phyloP scores from a whole-genome alignment of 2,329 filamentous ascomycete species.

The Ascomycota sp. region DNA sequence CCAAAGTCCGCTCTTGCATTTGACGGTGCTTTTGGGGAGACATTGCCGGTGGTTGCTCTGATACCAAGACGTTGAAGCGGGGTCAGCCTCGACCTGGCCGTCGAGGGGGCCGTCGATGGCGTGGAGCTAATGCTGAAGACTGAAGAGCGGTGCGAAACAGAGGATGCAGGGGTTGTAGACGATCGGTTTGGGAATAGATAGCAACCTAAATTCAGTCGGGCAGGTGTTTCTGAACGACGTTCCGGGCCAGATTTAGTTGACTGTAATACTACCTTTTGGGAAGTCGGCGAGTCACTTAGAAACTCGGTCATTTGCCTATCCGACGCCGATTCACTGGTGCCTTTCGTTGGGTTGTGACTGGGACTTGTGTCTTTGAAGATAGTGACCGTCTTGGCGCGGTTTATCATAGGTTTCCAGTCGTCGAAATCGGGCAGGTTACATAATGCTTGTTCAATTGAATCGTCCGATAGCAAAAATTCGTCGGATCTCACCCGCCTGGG shows the following conservation, averaged over 20 bases:
- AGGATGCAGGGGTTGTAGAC: conserved; percentile 14
- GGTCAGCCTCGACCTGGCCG: conserved; percentile 23
- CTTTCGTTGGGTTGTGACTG: conserved; percentile 2
- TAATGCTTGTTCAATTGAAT: conserved; percentile 35
- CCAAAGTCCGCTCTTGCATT: conserved; percentile 8
- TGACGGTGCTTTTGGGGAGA: conserved; percentile 9
- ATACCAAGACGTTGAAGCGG: conserved; percentile 33
- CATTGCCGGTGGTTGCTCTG: conserved; percentile 15
- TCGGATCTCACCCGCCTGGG: conserved; percentile 16
- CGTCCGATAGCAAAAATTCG: conserved; percentile 30
- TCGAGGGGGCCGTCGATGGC: conserved; percentile 21
- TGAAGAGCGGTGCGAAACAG: conserved; percentile 13
- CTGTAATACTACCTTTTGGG: conserved; percentile 6
- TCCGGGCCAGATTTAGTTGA: conserved; percentile 4
- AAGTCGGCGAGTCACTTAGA: conserved; percentile 6
- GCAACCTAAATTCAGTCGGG: conserved; percentile 11
- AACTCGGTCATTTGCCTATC: conserved; percentile 7
- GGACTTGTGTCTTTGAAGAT: conserved; percentile 25
- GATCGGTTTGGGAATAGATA: conserved; percentile 14
- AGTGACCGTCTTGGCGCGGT: conserved; percentile 15
- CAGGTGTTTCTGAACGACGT: conserved; percentile 10
- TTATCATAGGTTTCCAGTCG: conserved; percentile 21
- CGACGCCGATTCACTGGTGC: not conserved
- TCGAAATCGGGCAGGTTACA: conserved; percentile 28
- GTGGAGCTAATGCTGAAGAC: conserved; percentile 16